Percentiles rank a stretch among this genome's conserved stretches.
Conservation (phyloP, 139 green algal genomes). For the Tetradesmus obliquus region DNA sequence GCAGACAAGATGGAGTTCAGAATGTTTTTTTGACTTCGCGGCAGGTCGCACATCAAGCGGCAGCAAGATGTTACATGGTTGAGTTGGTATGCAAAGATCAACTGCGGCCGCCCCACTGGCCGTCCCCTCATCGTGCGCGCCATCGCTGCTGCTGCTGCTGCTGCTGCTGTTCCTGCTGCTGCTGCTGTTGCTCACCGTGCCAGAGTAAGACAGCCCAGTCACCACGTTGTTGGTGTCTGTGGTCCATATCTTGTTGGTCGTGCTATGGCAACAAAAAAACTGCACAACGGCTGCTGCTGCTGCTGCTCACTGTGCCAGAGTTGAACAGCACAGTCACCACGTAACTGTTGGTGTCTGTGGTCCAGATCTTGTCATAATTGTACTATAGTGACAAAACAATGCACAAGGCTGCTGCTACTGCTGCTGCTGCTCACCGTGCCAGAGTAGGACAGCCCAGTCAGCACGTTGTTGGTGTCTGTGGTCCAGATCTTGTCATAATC, state of each 20-base stretch:
- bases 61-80: too few relatives aligned
- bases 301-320: not conserved
- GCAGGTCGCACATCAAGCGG: too few relatives aligned
- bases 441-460: not conserved
- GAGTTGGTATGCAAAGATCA: too few relatives aligned
- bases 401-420: not conserved
- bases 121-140: not conserved
- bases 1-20: too few relatives aligned
- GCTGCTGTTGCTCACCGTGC: not conserved
- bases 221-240: constrained; percentile 19
- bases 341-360: constrained; percentile 13
- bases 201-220: not conserved
- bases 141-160: too few relatives aligned
- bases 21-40: too few relatives aligned
- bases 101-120: not conserved
- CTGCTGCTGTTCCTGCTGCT: not conserved
- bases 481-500: too few relatives aligned
- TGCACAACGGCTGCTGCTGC: too few relatives aligned
- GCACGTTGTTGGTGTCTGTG: constrained; percentile 13
- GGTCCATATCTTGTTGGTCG: too few relatives aligned
- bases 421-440: not conserved
- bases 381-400: too few relatives aligned
- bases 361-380: too few relatives aligned
- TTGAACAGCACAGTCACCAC: not conserved
- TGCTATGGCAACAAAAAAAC: too few relatives aligned